phyloP scores from a whole-genome alignment of 1,139 yeast genomes.

The Candida mesenterica region DNA sequence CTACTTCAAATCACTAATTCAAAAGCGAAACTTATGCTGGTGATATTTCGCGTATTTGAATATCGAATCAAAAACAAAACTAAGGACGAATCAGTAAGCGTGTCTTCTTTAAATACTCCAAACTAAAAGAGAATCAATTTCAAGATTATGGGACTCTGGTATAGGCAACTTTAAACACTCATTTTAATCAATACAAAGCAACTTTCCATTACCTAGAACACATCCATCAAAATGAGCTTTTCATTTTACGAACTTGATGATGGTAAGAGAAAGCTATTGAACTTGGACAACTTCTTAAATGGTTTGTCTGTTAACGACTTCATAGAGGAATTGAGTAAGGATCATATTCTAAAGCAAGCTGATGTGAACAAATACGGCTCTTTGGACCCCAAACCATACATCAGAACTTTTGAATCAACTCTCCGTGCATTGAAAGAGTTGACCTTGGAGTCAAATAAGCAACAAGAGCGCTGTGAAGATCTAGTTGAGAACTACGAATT shows the following conservation, averaged over 20 bases:
- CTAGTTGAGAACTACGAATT: slow-evolving; percentile 65
- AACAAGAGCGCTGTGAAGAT: slow-evolving; percentile 48
- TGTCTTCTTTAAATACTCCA: too few species aligned
- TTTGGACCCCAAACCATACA: slow-evolving; percentile 91
- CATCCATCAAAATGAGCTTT: too few species aligned
- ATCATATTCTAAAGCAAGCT: slow-evolving; percentile 55
- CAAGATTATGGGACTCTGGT: too few species aligned
- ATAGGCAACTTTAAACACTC: too few species aligned
- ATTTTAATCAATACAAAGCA: too few species aligned
- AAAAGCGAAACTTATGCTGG: too few species aligned
- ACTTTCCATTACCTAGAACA: too few species aligned
- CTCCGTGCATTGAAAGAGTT: slow-evolving; percentile 66
- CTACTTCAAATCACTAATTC: too few species aligned
- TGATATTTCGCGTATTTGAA: too few species aligned
- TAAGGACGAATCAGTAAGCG: too few species aligned
- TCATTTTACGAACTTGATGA: slow-evolving; percentile 64
- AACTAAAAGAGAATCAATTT: too few species aligned
- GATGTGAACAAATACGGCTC: slow-evolving; percentile 55
- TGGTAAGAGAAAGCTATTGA: slow-evolving; percentile 63
- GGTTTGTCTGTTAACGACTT: slow-evolving; percentile 74
- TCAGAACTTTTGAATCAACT: slow-evolving; percentile 88
- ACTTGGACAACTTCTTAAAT: slow-evolving; percentile 69
- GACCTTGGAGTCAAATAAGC: slow-evolving; percentile 50
- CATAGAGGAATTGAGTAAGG: slow-evolving; percentile 77
- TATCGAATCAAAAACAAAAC: too few species aligned